Evolutionary conservation across 148 eudicot genomes (phyloP).

Genomic region (Rheum nobile): DNA sequence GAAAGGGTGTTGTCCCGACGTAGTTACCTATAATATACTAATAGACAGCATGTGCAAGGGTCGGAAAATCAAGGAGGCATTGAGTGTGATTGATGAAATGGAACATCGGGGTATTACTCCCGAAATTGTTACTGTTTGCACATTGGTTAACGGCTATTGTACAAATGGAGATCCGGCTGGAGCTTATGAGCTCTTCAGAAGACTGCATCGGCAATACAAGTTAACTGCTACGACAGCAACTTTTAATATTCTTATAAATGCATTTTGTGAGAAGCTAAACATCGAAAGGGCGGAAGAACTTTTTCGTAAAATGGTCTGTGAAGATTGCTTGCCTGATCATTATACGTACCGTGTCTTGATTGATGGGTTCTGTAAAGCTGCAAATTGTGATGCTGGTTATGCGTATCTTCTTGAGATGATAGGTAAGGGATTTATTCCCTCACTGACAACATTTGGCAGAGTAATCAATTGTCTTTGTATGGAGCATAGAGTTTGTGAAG

Average conservation of each 20-base stretch:
- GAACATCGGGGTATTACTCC: conserved; percentile 48
- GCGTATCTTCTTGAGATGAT: conserved; percentile 42
- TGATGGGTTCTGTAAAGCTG: conserved; percentile 80
- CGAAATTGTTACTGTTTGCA: conserved; percentile 61
- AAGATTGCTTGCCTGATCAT: conserved; percentile 49
- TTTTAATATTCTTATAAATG: conserved; percentile 68
- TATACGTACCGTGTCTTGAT: conserved; percentile 73
- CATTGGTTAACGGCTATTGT: conserved; percentile 71
- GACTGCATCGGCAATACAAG: conserved; percentile 33
- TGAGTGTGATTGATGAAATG: conserved; percentile 53
- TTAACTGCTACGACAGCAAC: conserved; percentile 51
- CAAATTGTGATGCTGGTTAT: conserved; percentile 53
- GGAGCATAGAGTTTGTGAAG: conserved; percentile 58
- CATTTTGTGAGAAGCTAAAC: conserved; percentile 53
- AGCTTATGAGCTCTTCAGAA: conserved; percentile 55
- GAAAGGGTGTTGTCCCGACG: conserved; percentile 64
- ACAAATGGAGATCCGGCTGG: conserved; percentile 55
- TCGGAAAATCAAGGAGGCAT: conserved; percentile 48
- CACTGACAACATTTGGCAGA: conserved; percentile 64
- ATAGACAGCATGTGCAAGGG: conserved; percentile 68
- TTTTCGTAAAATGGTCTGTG: conserved; percentile 46
- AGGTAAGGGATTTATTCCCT: conserved; percentile 54
- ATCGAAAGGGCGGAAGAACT: conserved; percentile 56
- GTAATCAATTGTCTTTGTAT: conserved; percentile 80
- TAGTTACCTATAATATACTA: conserved; percentile 69